Percentiles rank a stretch among this genome's conserved stretches.
These are phyloP conservation scores for Stephanodiscus minutulus DNA, from an alignment of 108 stramenopile genomes.

Conservation along the genomic window DNA sequence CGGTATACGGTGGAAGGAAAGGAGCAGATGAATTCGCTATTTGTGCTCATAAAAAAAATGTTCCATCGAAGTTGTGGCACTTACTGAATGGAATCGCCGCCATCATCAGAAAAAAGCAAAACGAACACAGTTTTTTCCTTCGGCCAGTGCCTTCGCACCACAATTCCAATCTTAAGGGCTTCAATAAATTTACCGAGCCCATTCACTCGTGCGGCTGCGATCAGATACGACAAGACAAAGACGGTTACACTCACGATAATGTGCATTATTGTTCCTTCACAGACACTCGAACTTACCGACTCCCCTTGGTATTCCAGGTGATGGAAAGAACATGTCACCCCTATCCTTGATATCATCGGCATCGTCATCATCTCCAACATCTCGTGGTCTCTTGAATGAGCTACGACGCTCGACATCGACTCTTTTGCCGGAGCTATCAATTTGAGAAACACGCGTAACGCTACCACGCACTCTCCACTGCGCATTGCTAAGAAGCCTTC, in stretches of 20 bases:
- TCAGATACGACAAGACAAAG: not conserved
- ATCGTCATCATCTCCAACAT: constrained; percentile 19
- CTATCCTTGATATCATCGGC: constrained; percentile 15
- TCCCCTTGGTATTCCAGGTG: constrained; percentile 45
- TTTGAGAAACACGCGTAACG: not conserved
- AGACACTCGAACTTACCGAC: constrained; percentile 23
- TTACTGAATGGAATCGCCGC: constrained; percentile 79
- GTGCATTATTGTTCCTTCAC: not conserved
- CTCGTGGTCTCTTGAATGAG: constrained; percentile 19
- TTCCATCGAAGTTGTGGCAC: not conserved
- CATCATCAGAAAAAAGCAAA: constrained; percentile 70
- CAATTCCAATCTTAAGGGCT: constrained; percentile 81
- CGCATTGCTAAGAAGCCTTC: constrained; percentile 12
- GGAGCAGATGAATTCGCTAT: not conserved
- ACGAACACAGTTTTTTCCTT: constrained; percentile 66
- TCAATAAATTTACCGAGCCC: constrained; percentile 76
- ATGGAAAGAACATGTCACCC: constrained; percentile 30
- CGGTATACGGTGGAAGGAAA: not conserved
- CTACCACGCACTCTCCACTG: constrained; percentile 24
- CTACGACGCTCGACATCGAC: constrained; percentile 14
- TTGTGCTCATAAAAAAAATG: not conserved
- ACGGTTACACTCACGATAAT: constrained; percentile 1
- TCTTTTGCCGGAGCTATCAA: not conserved
- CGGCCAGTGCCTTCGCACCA: constrained; percentile 80
- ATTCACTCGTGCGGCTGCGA: constrained; percentile 66